Evolutionary conservation across 768 basidiomycete species (phyloP).

Genomic region (Dictyophora rubrovolvata): DNA sequence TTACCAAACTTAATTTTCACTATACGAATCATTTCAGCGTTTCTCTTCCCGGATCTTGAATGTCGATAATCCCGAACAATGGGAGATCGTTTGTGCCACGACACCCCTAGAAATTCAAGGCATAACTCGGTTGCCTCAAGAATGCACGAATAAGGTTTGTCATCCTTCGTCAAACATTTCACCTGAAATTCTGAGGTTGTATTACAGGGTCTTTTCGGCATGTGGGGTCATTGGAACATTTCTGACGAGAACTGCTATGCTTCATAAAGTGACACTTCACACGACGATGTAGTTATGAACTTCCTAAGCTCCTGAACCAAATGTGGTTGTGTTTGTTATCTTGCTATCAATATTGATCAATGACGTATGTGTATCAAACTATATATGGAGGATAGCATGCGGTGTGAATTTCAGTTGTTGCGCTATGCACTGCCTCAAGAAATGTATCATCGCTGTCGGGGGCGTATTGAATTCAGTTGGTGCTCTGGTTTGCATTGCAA

Average conservation of each 20-base stretch:
- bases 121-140: background rate
- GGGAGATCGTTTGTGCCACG: background rate
- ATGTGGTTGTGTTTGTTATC: no score
- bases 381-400: no score
- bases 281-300: background rate
- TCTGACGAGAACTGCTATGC: background rate
- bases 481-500: no score
- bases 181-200: background rate
- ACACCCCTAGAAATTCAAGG: background rate
- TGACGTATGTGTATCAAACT: no score
- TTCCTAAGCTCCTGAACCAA: no score
- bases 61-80: background rate
- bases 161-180: background rate
- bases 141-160: background rate
- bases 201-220: background rate
- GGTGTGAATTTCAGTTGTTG: no score
- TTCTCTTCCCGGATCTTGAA: background rate
- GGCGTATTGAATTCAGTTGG: no score
- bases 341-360: no score
- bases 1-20: background rate
- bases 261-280: background rate
- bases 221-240: background rate
- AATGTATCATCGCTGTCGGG: no score
- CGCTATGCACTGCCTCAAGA: no score
- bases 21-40: background rate